Evolutionary conservation across 208 protist genomes (phyloP).

Genomic region (Trichomonas gallinae): DNA sequence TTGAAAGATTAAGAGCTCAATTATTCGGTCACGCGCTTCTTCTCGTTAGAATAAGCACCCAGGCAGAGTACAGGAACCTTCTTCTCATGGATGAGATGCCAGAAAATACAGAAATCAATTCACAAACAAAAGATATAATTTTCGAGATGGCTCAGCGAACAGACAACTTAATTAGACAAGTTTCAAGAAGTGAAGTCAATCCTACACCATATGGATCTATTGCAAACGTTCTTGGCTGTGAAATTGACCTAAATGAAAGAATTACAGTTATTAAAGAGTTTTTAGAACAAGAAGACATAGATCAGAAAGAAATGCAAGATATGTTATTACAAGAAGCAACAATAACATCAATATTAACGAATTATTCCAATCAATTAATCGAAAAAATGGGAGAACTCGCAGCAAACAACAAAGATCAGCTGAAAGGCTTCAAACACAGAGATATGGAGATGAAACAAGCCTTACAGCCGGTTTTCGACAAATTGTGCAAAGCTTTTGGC

Average conservation of each 20-base stretch:
- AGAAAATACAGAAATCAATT: not conserved
- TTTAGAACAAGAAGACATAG: not conserved
- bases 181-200: not conserved
- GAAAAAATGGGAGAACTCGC: not conserved
- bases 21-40: not conserved
- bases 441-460: not conserved
- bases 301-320: not conserved
- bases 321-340: not conserved
- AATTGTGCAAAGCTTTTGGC: not conserved
- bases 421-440: not conserved
- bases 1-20: not conserved
- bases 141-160: not conserved
- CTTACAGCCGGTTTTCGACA: not conserved
- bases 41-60: not conserved
- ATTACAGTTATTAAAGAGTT: not conserved
- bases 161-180: not conserved
- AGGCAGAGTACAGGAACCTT: not conserved
- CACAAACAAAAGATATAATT: not conserved
- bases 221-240: not conserved
- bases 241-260: not conserved
- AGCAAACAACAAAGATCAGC: not conserved
- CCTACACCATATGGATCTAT: not conserved
- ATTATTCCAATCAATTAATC: not conserved
- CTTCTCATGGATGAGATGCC: not conserved
- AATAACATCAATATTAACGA: not conserved